Base-by-base conservation (phyloP, 495 filamentous ascomycete species). In the Penicillium coffeae region DNA sequence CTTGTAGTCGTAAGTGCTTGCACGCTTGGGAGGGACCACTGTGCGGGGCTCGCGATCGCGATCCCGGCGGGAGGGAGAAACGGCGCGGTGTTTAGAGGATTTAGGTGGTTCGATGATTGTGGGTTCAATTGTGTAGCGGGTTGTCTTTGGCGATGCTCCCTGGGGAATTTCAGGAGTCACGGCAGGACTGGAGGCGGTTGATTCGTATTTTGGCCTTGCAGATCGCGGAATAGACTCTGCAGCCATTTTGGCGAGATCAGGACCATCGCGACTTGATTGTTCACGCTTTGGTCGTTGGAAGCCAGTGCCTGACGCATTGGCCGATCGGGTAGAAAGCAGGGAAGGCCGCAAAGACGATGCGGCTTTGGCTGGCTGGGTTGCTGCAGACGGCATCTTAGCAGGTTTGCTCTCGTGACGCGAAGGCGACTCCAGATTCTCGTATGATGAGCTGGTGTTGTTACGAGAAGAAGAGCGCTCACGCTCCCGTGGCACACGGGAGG, bases 151-250 rank as follows among this genome's bases (percentile, higher is more conserved):
- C 0, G 67, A 60, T 38, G 47, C 51, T 25, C 58, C 51, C 32
- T 15, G 47, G 12, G 50, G 41, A 47, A 68, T 64, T 19, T 75
- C 71, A 10, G 73, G 65, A 0, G 70, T 73, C 5, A 10, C 10
- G 27, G 60, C 62, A 33, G 73, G 66, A 46, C 71, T 75, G 9
- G 69, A 75, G 46, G 75, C 73, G 9, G 71, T 71, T 3, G 74
- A 76, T 36, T 78, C 75, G 20, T 71, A 56, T 42, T 63, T 58
- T 14, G 64, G 49, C 44, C 65, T 73, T 4, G 72, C 63, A 14
- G 72, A 47, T 5, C 71, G 70, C 21, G 65, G 59, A 13, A 54
- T 32, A 7, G 54, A 36, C 16, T 58, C 47, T 15, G 50, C 53
- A 16, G 47, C 55, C 64, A 64, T 68, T 16, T 54, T 38, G 16